Percentiles rank a stretch among this genome's conserved stretches.
phyloP scores from a whole-genome alignment of 1,139 yeast species.

The Debaryomyces singareniensis region DNA sequence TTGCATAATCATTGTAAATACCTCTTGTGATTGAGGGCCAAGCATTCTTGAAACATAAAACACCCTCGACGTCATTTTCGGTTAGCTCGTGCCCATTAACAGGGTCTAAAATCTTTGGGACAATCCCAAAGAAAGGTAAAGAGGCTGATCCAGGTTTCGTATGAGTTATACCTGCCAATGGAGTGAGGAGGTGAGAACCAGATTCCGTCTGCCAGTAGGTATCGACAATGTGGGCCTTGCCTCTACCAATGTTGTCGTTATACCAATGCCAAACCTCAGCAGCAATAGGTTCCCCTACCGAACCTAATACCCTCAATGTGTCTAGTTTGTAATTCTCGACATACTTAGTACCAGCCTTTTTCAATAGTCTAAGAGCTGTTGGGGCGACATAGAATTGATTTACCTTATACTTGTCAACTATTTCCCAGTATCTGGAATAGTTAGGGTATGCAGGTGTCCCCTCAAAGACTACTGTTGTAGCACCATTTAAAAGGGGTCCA shows the following conservation, averaged over 20 bases:
- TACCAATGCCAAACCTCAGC: conserved; percentile 95
- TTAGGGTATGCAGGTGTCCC: conserved; percentile 85
- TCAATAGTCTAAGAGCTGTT: conserved; percentile 76
- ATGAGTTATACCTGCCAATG: conserved; percentile 67
- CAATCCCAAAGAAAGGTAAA: conserved; percentile 71
- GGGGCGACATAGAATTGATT: conserved; percentile 89
- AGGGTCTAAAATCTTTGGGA: conserved; percentile 64
- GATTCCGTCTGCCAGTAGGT: conserved; percentile 86
- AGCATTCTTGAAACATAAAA: conserved; percentile 59
- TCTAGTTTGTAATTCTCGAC: conserved; percentile 61
- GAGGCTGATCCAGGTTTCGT: conserved; percentile 79
- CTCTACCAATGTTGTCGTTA: conserved; percentile 70
- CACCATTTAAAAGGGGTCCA: conserved; percentile 75
- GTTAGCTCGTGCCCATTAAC: conserved; percentile 60
- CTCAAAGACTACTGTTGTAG: conserved; percentile 77
- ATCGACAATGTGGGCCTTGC: conserved; percentile 67
- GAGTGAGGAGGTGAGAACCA: conserved; percentile 67
- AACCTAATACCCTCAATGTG: conserved; percentile 67
- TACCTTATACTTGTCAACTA: conserved; percentile 69
- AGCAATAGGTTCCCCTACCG: conserved; percentile 91
- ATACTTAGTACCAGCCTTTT: conserved; percentile 71
- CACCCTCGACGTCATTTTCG: conserved; percentile 67
- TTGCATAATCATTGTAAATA: conserved; percentile 61
- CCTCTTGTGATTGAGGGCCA: conserved; percentile 83
- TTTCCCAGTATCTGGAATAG: conserved; percentile 77